These are phyloP conservation scores for Eimeria praecox DNA, from an alignment of 169 alveolate genomes.

Conservation along the genomic window DNA sequence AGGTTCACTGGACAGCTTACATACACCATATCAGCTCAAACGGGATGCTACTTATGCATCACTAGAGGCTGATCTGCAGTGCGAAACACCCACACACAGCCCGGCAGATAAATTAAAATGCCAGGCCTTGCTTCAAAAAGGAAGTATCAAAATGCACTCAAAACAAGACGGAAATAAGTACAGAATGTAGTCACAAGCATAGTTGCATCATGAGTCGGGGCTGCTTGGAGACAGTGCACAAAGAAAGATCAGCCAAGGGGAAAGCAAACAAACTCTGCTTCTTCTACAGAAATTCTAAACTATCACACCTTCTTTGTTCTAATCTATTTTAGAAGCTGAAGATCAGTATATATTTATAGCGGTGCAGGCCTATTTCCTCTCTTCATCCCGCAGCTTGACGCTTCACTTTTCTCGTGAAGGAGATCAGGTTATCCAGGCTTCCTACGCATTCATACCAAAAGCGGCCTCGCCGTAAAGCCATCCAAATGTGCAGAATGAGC, in stretches of 20 bases:
- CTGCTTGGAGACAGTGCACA: background rate
- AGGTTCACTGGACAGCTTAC: too few relatives aligned
- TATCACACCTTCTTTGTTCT: background rate
- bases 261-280: background rate
- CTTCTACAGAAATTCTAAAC: background rate
- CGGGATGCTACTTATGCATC: background rate
- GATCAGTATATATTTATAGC: background rate
- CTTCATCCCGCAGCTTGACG: background rate
- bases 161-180: background rate
- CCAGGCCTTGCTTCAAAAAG: background rate
- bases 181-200: background rate
- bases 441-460: background rate
- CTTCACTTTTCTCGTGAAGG: background rate
- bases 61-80: background rate
- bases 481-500: background rate
- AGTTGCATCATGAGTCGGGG: background rate
- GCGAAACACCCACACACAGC: background rate
- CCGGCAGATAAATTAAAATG: background rate
- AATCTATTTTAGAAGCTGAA: background rate
- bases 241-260: background rate
- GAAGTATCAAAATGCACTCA: background rate
- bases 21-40: background rate
- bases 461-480: background rate
- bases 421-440: too few relatives aligned
- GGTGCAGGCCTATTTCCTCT: background rate